Percentiles rank a stretch among this genome's conserved stretches.
Evolutionary conservation across 1,284 basidiomycete species (phyloP).

Genomic region (Bothia castanella): DNA sequence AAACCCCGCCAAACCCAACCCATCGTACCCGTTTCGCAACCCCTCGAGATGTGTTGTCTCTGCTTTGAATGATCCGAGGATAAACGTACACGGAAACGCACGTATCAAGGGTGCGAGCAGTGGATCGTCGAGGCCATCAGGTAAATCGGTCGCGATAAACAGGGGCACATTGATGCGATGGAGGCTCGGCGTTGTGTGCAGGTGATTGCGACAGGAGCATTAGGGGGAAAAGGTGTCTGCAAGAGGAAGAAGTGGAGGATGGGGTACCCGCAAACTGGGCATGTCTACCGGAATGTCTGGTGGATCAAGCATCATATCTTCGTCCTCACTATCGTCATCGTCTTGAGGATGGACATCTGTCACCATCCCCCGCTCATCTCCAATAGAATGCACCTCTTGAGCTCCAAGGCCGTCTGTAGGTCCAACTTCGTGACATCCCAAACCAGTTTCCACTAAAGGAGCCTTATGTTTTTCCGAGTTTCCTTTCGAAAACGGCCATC

Average conservation of each 20-base stretch:
- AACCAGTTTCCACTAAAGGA: conserved; percentile 57
- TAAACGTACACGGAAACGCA: conserved; percentile 70
- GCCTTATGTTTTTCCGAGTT: conserved; percentile 40
- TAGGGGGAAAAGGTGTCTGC: conserved; percentile 21
- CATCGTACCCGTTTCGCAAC: conserved; percentile 52
- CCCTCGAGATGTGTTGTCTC: conserved; percentile 38
- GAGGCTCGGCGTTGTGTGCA: conserved; percentile 36
- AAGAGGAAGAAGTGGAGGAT: conserved; percentile 21
- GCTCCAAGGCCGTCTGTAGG: conserved; percentile 34
- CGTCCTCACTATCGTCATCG: not conserved
- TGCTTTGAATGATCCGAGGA: conserved; percentile 53
- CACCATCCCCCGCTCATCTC: not conserved
- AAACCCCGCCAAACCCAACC: conserved; percentile 46
- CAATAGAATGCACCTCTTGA: conserved; percentile 35
- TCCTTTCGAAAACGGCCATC: conserved; percentile 57
- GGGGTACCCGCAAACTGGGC: conserved; percentile 21
- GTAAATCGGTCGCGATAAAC: conserved; percentile 68
- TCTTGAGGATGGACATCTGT: not conserved
- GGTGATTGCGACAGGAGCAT: conserved; percentile 33
- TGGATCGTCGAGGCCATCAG: conserved; percentile 43
- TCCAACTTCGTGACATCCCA: conserved; percentile 40
- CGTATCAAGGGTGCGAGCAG: conserved; percentile 46
- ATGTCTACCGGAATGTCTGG: conserved; percentile 20
- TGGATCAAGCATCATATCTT: conserved; percentile 4
- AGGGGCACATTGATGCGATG: conserved; percentile 55